Evolutionary conservation across 1,284 basidiomycete genomes (phyloP).

Genomic region (Tilletia caries): DNA sequence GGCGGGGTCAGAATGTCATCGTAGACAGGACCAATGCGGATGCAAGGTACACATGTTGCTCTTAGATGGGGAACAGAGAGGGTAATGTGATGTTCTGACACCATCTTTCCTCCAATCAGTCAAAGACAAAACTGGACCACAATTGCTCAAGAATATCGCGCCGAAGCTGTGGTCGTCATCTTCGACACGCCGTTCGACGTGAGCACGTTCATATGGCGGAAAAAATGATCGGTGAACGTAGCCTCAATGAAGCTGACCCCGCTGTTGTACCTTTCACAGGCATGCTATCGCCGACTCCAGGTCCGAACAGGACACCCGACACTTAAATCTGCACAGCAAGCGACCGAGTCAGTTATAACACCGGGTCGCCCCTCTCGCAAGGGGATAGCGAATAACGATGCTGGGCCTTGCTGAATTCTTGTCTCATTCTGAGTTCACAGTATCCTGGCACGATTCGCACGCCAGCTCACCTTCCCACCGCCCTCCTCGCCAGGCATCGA

Average conservation of each 20-base stretch:
- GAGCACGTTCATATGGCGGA: not conserved
- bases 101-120: not conserved
- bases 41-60: not conserved
- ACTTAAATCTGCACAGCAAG: not conserved
- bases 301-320: slow-evolving; percentile 6
- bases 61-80: too few relatives aligned
- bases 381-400: too few relatives aligned
- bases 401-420: too few relatives aligned
- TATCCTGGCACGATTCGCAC: not conserved
- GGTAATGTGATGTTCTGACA: not conserved
- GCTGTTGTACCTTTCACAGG: not conserved
- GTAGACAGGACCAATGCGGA: slow-evolving; percentile 26
- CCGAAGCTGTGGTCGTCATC: slow-evolving; percentile 14
- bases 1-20: slow-evolving; percentile 19
- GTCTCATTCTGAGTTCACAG: not conserved
- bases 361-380: too few relatives aligned
- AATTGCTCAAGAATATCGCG: not conserved
- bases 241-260: not conserved
- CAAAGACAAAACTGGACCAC: not conserved
- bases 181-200: slow-evolving; percentile 17
- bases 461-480: not conserved
- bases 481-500: not conserved
- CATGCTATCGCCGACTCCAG: slow-evolving; percentile 6
- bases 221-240: not conserved
- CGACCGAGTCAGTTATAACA: not conserved